These are phyloP conservation scores for Anethum foeniculum DNA, from an alignment of 140 eudicot genomes.

Conservation along the genomic window DNA sequence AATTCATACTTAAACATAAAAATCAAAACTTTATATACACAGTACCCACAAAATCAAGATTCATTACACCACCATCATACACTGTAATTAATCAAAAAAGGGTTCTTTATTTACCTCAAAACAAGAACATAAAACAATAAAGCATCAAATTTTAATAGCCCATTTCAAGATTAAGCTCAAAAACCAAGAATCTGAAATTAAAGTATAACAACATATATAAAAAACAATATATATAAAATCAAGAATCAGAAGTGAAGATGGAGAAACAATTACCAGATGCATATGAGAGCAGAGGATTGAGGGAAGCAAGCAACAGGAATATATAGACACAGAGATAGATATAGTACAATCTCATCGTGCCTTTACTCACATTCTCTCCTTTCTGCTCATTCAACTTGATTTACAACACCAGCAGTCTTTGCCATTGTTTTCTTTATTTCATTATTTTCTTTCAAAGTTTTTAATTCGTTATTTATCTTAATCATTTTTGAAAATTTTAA, in stretches of 20 bases:
- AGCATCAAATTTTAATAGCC: constrained; percentile 1
- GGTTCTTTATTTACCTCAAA: background rate
- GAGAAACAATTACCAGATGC: constrained; percentile 28
- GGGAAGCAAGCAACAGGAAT: constrained; percentile 26
- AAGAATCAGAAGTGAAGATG: background rate
- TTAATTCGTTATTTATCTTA: too few relatives aligned
- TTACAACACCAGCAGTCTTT: background rate
- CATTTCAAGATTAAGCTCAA: background rate
- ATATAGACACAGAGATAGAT: background rate
- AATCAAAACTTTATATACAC: background rate
- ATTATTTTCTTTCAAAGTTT: too few relatives aligned
- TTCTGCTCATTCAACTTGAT: background rate
- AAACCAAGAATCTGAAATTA: background rate
- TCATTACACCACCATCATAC: background rate
- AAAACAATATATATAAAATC: background rate
- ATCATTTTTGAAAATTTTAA: too few relatives aligned
- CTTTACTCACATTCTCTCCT: background rate
- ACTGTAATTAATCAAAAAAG: background rate
- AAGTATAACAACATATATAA: background rate
- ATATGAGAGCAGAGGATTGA: constrained; percentile 24
- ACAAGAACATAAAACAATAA: background rate
- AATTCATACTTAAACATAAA: background rate
- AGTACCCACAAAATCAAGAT: background rate
- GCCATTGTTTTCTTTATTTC: background rate
- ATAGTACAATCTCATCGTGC: constrained; percentile 20